A percentile compares a stretch with the other conserved stretches of the same genome.
Evolutionary conservation across 257 asterid species (phyloP).

Genomic region (Ajuga chamaepitys): DNA sequence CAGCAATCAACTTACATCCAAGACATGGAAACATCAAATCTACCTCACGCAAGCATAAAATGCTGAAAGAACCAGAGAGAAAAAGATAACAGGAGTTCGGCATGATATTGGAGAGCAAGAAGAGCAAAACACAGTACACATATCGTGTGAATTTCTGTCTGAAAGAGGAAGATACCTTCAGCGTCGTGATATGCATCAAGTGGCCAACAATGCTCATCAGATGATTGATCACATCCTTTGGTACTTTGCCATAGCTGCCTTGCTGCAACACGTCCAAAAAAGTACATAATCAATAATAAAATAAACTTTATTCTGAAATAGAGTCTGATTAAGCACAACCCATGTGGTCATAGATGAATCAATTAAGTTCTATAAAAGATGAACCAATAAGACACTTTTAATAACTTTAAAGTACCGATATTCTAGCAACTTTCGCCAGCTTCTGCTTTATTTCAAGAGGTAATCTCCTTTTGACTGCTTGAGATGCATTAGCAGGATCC

Average conservation of each 20-base stretch:
- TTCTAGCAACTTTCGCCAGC: slow-evolving; percentile 77
- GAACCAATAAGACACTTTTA: neutral
- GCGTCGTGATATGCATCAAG: slow-evolving; percentile 68
- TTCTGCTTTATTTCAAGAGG: slow-evolving; percentile 68
- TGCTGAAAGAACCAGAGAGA: neutral
- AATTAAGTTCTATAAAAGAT: slow-evolving; percentile 4
- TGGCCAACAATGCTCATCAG: slow-evolving; percentile 87
- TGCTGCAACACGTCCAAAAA: slow-evolving; percentile 48
- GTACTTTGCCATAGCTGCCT: slow-evolving; percentile 54
- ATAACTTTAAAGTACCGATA: slow-evolving; percentile 42
- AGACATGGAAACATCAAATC: neutral
- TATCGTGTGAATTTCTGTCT: neutral
- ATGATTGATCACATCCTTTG: slow-evolving; percentile 58
- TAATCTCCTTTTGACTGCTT: slow-evolving; percentile 67
- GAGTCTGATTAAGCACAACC: neutral
- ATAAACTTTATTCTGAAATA: neutral
- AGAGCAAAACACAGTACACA: neutral
- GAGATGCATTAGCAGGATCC: slow-evolving; percentile 61
- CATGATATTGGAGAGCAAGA: neutral
- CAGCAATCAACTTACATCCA: slow-evolving; percentile 2
- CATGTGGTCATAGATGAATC: neutral
- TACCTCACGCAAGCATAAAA: neutral
- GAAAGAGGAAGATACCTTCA: slow-evolving; percentile 47
- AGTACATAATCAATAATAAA: neutral
- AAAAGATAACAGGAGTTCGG: neutral